Conservation (phyloP, 169 alveolate genomes). For the Neospora caninum region DNA sequence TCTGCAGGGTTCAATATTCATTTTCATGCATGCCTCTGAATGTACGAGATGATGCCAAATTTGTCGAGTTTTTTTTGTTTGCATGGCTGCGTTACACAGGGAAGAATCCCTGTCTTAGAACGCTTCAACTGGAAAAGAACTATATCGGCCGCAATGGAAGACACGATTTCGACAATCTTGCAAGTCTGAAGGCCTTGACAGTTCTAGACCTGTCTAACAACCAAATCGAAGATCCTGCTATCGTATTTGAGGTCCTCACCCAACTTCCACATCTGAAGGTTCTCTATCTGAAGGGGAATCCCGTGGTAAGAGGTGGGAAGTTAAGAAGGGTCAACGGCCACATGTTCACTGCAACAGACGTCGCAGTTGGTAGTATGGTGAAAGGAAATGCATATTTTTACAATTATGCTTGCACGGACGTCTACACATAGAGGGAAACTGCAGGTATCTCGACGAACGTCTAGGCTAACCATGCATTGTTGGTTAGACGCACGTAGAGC, state of each 20-base stretch:
- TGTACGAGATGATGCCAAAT: too few relatives aligned
- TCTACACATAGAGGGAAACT: too few relatives aligned
- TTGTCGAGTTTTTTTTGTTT: too few relatives aligned
- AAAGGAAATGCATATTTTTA: too few relatives aligned
- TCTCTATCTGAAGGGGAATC: slow-evolving; percentile 86
- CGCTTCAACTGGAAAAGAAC: slow-evolving; percentile 86
- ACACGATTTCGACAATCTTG: slow-evolving; percentile 30
- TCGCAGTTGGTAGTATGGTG: too few relatives aligned
- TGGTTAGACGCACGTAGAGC: too few relatives aligned
- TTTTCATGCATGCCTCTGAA: too few relatives aligned
- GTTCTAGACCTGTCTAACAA: slow-evolving; percentile 73
- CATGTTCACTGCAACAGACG: too few relatives aligned
- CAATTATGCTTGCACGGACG: too few relatives aligned
- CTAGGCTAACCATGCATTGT: too few relatives aligned
- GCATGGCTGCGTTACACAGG: not conserved
- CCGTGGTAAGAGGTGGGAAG: slow-evolving; percentile 64
- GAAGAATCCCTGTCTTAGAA: slow-evolving; percentile 52
- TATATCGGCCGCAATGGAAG: slow-evolving; percentile 73
- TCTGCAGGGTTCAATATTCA: too few relatives aligned
- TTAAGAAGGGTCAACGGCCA: not conserved
- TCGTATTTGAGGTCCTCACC: slow-evolving; percentile 80
- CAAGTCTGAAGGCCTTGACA: not conserved
- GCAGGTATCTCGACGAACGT: too few relatives aligned
- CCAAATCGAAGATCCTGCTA: slow-evolving; percentile 81
- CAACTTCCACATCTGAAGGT: slow-evolving; percentile 83